A percentile compares a stretch with the other conserved stretches of the same genome.
These are phyloP conservation scores for Penicillium sp. DNA, from an alignment of 2,329 filamentous ascomycete genomes.

Conservation along the genomic window DNA sequence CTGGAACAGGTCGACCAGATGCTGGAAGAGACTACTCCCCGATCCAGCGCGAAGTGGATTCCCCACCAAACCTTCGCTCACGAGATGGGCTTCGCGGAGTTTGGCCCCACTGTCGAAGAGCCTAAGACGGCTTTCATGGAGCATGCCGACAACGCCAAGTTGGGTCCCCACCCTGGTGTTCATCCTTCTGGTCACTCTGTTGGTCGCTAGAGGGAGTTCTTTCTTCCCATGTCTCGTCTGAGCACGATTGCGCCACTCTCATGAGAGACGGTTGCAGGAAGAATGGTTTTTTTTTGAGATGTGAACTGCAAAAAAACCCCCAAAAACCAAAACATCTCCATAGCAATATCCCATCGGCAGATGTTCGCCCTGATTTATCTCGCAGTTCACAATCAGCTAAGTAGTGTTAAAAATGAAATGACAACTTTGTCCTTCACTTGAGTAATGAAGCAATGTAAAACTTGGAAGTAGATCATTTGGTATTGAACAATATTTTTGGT, in stretches of 20 bases:
- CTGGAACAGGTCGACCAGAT: conserved; percentile 67
- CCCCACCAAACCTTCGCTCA: conserved; percentile 60
- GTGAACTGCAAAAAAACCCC: not conserved
- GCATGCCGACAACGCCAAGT: not conserved
- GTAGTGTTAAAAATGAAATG: not conserved
- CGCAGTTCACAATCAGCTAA: not conserved
- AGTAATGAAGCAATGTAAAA: not conserved
- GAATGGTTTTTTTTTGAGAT: not conserved
- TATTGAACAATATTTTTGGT: conserved; percentile 22
- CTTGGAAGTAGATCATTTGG: conserved; percentile 9
- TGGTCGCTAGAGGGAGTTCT: not conserved
- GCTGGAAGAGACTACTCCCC: not conserved
- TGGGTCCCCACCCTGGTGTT: not conserved
- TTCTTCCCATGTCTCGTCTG: not conserved
- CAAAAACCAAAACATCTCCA: not conserved
- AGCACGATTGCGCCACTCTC: not conserved
- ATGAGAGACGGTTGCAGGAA: not conserved
- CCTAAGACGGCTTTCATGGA: conserved; percentile 1
- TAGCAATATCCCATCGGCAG: not conserved
- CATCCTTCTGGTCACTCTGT: not conserved
- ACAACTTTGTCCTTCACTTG: too few species aligned
- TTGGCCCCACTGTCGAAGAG: conserved; percentile 7
- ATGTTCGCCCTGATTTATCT: not conserved
- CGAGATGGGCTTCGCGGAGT: conserved; percentile 52
- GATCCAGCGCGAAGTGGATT: not conserved